Base-by-base conservation (phyloP, 2,329 filamentous ascomycete genomes). In the Trichoderma arundinaceum region DNA sequence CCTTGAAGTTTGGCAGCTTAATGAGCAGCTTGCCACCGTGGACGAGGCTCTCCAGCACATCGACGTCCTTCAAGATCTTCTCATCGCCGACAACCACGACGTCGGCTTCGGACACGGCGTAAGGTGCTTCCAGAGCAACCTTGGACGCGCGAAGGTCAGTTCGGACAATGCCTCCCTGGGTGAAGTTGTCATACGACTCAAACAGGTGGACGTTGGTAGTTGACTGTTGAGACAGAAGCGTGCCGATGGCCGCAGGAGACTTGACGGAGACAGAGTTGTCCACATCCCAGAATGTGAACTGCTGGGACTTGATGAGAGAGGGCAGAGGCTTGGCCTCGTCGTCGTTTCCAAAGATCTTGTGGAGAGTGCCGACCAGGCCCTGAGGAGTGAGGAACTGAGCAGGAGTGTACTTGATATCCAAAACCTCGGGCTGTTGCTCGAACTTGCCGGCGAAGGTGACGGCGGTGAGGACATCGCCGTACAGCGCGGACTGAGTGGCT, bases 261-360 rank as follows among this genome's bases (percentile, higher is more conserved):
- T 82, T 82, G 59, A 84, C 83, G 59, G 90, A 85, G 1, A 82
- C 79, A 33, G 93, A 93, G 76, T 88, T 86, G 74, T 97, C 94
- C 46, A 91, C 76, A 71, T 97, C 92, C 93, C 94, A 98, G 85
- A 99, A 97, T 12, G 89, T 90, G 81, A 95, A 98, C 78, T 98
- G 91, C 77, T 92, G 86, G 19, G 89, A 87, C 70, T 87, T 82
- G 63, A 88, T 77, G 53, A 83, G 76, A n/a, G 68, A 82, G 65
- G 71, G 77, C 67, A 75, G 75, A 65, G 77, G 72, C 65, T 79
- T 79, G 28, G 78, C 74, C 56, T 80, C 77, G 61, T 79, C 85
- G 71, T 90, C 90, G 71, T 87, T 86, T 74, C 76, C 78, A 66
- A 81, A 77, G 68, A 84, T 76, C 70, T 80, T 78, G 77, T 83